Conservation (phyloP, 2,329 filamentous ascomycete species). For the Cladorrhinum sp. region DNA sequence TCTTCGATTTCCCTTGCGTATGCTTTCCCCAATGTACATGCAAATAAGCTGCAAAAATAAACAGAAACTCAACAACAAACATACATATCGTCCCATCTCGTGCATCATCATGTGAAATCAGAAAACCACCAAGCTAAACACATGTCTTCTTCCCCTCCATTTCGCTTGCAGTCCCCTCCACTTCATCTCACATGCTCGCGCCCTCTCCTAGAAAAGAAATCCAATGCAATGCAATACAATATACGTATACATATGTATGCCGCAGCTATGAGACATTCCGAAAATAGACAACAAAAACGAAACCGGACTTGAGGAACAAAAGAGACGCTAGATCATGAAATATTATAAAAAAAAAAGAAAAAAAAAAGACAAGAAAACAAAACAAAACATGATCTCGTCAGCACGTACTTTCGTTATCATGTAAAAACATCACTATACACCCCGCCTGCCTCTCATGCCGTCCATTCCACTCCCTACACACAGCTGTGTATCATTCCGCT, state of each 20-base stretch:
- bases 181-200: too few relatives aligned
- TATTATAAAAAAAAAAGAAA: neutral
- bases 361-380: neutral
- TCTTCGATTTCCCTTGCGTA: too few relatives aligned
- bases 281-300: neutral
- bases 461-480: neutral
- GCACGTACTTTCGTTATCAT: neutral
- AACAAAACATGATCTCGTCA: neutral
- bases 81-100: neutral
- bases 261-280: neutral
- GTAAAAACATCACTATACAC: neutral
- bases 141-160: neutral
- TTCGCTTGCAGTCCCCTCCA: too few relatives aligned
- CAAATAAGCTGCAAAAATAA: too few relatives aligned
- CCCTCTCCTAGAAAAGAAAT: too few relatives aligned
- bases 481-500: neutral
- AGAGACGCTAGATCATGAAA: neutral
- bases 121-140: neutral
- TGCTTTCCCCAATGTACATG: too few relatives aligned
- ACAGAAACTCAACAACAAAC: too few relatives aligned
- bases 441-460: neutral
- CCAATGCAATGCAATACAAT: too few relatives aligned
- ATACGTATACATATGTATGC: neutral
- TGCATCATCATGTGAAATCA: neutral
- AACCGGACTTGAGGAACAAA: too few relatives aligned